Percentiles rank a stretch among this genome's conserved stretches.
Conservation (phyloP, 2,329 filamentous ascomycete genomes). For the Thermochaetoides dissita region DNA sequence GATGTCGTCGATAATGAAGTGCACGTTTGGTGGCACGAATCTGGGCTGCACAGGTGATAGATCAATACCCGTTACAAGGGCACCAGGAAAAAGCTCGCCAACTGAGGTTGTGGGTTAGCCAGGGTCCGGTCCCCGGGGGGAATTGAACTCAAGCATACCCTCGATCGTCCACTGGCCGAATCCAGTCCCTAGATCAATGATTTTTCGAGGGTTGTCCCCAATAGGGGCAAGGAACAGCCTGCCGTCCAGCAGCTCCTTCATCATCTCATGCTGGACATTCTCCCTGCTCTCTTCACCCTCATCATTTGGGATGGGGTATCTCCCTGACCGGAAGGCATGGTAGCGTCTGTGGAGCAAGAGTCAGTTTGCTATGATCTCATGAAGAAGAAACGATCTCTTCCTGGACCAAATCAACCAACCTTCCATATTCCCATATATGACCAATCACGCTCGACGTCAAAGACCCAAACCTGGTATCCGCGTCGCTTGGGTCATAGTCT, state of each 20-base stretch:
- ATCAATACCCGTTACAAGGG: conserved; percentile 33
- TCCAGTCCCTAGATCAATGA: conserved; percentile 36
- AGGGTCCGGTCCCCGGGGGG: no score
- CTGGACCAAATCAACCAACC: conserved; percentile 8
- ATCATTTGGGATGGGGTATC: conserved; percentile 39
- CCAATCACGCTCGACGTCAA: conserved; percentile 16
- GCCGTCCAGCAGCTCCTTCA: conserved; percentile 33
- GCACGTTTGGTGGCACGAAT: conserved; percentile 40
- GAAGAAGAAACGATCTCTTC: no score
- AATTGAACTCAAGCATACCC: conserved; percentile 19
- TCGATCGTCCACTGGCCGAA: conserved; percentile 43
- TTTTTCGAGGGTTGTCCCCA: conserved; percentile 30
- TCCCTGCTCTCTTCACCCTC: conserved; percentile 36
- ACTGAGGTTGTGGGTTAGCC: conserved; percentile 18
- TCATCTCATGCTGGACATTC: conserved; percentile 32
- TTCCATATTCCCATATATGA: conserved; percentile 19
- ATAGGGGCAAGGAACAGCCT: conserved; percentile 31
- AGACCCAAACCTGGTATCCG: conserved; percentile 14
- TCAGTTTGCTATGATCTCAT: no score
- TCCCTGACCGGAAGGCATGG: conserved; percentile 31
- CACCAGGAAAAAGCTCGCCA: conserved; percentile 30
- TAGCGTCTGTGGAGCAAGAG: conserved; percentile 26
- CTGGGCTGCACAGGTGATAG: conserved; percentile 25
- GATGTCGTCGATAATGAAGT: conserved; percentile 43
- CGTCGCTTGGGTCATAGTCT: conserved; percentile 15